Evolutionary conservation across 352 stramenopile species (phyloP), one percentile per base, ranked within the genome.

Genomic region (Globisporangium radiosum): DNA sequence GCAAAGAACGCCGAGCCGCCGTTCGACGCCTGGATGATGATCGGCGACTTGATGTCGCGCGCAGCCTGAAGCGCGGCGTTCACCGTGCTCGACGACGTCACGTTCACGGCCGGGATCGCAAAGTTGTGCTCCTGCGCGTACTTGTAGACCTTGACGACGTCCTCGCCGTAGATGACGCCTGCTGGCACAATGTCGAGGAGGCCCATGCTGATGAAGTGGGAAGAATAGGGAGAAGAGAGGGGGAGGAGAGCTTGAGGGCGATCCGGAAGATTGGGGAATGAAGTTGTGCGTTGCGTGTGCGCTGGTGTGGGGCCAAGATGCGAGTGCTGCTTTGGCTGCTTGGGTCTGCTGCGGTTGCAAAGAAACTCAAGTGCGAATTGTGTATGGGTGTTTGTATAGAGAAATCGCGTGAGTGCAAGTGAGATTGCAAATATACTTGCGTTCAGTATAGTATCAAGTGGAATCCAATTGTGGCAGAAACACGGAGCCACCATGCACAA

Each of bases 21-120:
- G 82, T 99, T 99, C 60, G 95, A 98, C 66, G 98, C 97, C 72
- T 98, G 97, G 59, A 99, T 96, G 77, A 99, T 98, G 71, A 99
- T 97, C 58, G 96, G 96, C 56, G 84, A 95, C 70, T 98, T 95
- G 78, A 98, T 97, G 76, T 97, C 92, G 63, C 89, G 89, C 57
- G 96, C 96, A 36, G 96, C 97, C 76, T 99, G 94, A 73, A 99
- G 95, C 61, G 93, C 96, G 17, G 95, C 74, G 76, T 99, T 99
- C 59, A 96, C 93, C 57, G 95, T 98, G 73, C 88, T 96, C 44
- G 91, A 97, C 50, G 90, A 98, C 52, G 97, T 97, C 64, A 96
- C 96, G 80, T 99, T 99, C 19, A 99, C 95, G 57, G 95, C 97
- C 62, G 97, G 97, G 82, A 99, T 99, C 65, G 97, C 97, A 65